Conservation (phyloP, 257 asterid species). For the Henckelia pumila region DNA sequence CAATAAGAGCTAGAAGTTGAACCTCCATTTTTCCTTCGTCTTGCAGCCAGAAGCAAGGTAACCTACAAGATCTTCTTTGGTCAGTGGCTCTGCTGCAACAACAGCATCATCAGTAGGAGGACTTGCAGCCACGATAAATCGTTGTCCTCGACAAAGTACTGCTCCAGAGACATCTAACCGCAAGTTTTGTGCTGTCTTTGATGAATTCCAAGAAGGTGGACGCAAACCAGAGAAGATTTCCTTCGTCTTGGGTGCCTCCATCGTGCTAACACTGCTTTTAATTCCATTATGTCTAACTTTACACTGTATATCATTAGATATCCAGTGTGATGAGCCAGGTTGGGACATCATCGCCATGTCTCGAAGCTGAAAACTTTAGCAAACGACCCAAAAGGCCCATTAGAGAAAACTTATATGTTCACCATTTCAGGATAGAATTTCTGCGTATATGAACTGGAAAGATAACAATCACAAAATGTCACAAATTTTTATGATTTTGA, state of each 20-base stretch:
- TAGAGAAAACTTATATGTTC: neutral
- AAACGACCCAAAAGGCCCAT: slow-evolving; percentile 3
- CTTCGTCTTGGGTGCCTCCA: slow-evolving; percentile 43
- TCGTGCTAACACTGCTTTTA: slow-evolving; percentile 24
- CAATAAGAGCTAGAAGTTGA: slow-evolving; percentile 49
- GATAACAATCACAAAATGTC: neutral
- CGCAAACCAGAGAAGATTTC: slow-evolving; percentile 35
- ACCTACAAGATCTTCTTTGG: slow-evolving; percentile 75
- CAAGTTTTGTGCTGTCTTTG: slow-evolving; percentile 34
- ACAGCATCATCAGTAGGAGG: slow-evolving; percentile 94
- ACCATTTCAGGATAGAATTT: slow-evolving; percentile 5
- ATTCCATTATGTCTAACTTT: slow-evolving; percentile 34
- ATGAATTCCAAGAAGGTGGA: slow-evolving; percentile 40
- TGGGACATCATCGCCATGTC: slow-evolving; percentile 73
- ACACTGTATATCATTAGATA: slow-evolving; percentile 41
- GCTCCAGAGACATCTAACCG: slow-evolving; percentile 31
- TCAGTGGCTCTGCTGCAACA: slow-evolving; percentile 82
- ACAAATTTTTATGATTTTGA: neutral
- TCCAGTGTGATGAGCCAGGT: slow-evolving; percentile 51
- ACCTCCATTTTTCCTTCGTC: slow-evolving; percentile 96
- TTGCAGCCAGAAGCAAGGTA: slow-evolving; percentile 98
- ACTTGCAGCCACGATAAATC: slow-evolving; percentile 77
- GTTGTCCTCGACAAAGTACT: slow-evolving; percentile 38
- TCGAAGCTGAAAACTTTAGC: slow-evolving; percentile 38
- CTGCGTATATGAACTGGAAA: neutral